Evolutionary conservation across 2,329 filamentous ascomycete genomes (phyloP), one percentile per base, ranked within the genome.

Genomic region (Pseudogymnoascus sp.): DNA sequence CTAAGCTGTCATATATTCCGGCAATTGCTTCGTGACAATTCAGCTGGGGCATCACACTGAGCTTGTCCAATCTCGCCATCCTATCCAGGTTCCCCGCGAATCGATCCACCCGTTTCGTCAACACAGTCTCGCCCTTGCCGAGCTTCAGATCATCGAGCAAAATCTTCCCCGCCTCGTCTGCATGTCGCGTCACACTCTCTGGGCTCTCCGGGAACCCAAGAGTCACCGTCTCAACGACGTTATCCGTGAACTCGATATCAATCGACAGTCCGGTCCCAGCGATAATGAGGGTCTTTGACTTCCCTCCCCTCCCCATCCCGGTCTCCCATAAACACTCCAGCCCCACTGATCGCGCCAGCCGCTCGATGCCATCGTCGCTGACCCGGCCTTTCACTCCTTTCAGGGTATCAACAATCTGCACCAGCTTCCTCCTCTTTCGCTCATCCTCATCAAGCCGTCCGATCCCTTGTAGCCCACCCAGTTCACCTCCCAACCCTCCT

Each of bases 21-120:
- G 84, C 85, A 49, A 93, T 78, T 0, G 90, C 90, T 71, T 91
- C 88, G 71, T 90, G 89, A 72, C 90, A 90, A 68, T 90, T 90
- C 6, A 93, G 79, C 4, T 83, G 82, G 1, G 85, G 85, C 31
- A 82, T 78, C 21, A 84, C 80, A 72, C 89, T 91, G 61, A 93
- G 79, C 68, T 85, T 87, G 71, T 94, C 91, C 62, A 92, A 75
- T 4, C 75, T 80, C 3, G 89, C 85, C 35, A 94, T 76, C 37
- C 83, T 81, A 69, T 89, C 85, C 37, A 95, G 78, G 70, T 92
- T 92, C 33, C 78, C 78, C 0, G 88, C 83, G 69, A 94, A 94
- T 11, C 78, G 78, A 64, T 89, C 86, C 29, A 94, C 77, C 7
- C 80, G 85, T 69, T 90, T 88, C 52, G 88, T 90, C 64, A 91